Base-by-base conservation (phyloP, 108 stramenopile species). In the Cyclotella baltica region DNA sequence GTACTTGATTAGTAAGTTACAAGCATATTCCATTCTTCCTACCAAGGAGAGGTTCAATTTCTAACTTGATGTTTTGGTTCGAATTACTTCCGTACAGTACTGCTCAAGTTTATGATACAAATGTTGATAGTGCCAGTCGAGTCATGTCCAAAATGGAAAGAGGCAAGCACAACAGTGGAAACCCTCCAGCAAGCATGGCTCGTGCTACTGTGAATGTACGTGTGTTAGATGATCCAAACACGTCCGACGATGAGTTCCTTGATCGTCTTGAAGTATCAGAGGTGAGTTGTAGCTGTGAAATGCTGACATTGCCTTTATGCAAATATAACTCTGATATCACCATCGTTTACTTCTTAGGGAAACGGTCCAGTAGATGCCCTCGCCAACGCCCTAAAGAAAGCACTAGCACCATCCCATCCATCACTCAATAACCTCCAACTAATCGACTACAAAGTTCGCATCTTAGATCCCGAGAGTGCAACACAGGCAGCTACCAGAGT, bases 381-480 rank as follows among this genome's bases (percentile, higher is more conserved):
- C 50, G 93, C 89, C 11, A 83, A 81, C 31, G 96, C 94, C 0
- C 70, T 98, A 28, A 90, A 86, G 67, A 79, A 86, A 46, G 96
- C 94, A 3, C 81, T 98, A 19, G 77, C 75, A 31, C 94, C 97
- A 15, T 73, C 85, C 31, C 93, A 96, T 65, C 96, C 97, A 1
- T 68, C 46, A 28, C 74, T 98, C 31, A 52, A 85, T 15, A 68
- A 77, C 33, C 81, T 98, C 1, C 88, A 91, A 61, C 76, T 98
- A 38, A 83, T 91, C 13, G 97, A 98, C 74, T 98, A 98, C 92
- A 97, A 97, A 86, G 97, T 98, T 20, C 93, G 96, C 30, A 98
- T 98, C 67, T 71, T 98, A 37, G 96, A 98, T 74, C 95, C 93
- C 0, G 87, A 85, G 57, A 86, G 89, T 23, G 96, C 94, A 9